These are phyloP conservation scores for Yamadazyma aaseri DNA, from an alignment of 1,139 yeast species.

Conservation along the genomic window DNA sequence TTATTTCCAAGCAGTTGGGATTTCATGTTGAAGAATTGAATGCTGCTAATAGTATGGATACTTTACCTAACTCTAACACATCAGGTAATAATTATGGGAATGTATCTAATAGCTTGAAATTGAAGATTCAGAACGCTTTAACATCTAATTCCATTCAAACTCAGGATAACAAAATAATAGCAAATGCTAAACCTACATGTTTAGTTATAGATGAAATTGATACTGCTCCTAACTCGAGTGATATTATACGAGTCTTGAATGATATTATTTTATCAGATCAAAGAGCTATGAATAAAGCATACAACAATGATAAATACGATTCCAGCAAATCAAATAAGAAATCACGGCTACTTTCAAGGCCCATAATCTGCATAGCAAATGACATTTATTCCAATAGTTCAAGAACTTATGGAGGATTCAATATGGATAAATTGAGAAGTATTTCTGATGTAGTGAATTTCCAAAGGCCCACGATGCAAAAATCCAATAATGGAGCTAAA, in stretches of 20 bases:
- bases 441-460: conserved; percentile 70
- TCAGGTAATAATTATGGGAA: conserved; percentile 17
- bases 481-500: conserved; percentile 33
- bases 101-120: conserved; percentile 30
- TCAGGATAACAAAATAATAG: conserved; percentile 13
- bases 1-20: conserved; percentile 79
- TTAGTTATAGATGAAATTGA: conserved; percentile 88
- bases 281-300: conserved; percentile 35
- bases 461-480: conserved; percentile 52
- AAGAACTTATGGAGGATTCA: conserved; percentile 31
- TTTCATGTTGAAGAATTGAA: conserved; percentile 81
- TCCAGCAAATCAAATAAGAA: conserved; percentile 21
- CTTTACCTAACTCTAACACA: conserved; percentile 25
- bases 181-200: conserved; percentile 66
- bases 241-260: conserved; percentile 67
- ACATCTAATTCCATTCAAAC: conserved; percentile 59
- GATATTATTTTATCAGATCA: conserved; percentile 64
- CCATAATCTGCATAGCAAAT: conserved; percentile 90
- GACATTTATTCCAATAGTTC: conserved; percentile 63
- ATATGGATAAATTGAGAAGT: conserved; percentile 72
- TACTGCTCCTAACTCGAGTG: conserved; percentile 74
- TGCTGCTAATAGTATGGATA: conserved; percentile 71
- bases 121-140: conserved; percentile 67
- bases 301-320: conserved; percentile 8
- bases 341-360: conserved; percentile 58